Percentiles rank a stretch among this genome's conserved stretches.
These are phyloP conservation scores for Trametes villosa DNA, from an alignment of 768 basidiomycete species.

Conservation along the genomic window DNA sequence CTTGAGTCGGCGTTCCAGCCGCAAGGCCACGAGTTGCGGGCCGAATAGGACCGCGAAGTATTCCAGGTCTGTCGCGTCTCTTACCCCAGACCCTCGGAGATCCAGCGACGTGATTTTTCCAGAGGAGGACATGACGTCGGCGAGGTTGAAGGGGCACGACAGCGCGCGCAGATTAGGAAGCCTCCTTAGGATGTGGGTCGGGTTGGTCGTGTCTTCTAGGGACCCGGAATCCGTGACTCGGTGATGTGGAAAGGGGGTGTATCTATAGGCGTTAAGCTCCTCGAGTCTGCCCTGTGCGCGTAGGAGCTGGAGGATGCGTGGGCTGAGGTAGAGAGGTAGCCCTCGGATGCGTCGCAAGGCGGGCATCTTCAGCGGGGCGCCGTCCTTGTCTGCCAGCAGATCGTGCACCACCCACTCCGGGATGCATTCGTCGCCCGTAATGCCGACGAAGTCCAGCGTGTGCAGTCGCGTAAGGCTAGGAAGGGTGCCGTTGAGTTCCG, in stretches of 20 bases:
- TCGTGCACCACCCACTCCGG: not conserved
- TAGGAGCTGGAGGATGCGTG: not conserved
- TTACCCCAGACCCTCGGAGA: not conserved
- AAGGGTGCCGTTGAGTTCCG: not conserved
- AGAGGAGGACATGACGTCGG: not conserved
- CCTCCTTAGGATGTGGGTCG: not conserved
- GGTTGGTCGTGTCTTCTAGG: too few relatives aligned
- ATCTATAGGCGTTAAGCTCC: not conserved
- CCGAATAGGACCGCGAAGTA: not conserved
- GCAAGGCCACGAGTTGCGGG: not conserved
- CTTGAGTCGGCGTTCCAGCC: too few relatives aligned
- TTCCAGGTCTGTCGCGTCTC: not conserved
- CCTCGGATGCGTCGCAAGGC: not conserved
- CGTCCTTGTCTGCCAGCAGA: not conserved
- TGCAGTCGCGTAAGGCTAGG: not conserved
- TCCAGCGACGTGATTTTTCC: not conserved
- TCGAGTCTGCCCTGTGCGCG: not conserved
- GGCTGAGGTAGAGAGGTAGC: not conserved
- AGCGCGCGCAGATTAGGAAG: slow-evolving; percentile 3
- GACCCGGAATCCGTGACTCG: not conserved
- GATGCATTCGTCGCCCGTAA: not conserved
- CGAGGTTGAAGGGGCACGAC: not conserved
- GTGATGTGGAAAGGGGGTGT: not conserved
- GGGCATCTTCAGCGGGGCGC: too few relatives aligned
- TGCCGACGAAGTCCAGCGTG: not conserved